These are phyloP conservation scores for Colletotrichum musae DNA, from an alignment of 2,329 filamentous ascomycete species.

Conservation along the genomic window DNA sequence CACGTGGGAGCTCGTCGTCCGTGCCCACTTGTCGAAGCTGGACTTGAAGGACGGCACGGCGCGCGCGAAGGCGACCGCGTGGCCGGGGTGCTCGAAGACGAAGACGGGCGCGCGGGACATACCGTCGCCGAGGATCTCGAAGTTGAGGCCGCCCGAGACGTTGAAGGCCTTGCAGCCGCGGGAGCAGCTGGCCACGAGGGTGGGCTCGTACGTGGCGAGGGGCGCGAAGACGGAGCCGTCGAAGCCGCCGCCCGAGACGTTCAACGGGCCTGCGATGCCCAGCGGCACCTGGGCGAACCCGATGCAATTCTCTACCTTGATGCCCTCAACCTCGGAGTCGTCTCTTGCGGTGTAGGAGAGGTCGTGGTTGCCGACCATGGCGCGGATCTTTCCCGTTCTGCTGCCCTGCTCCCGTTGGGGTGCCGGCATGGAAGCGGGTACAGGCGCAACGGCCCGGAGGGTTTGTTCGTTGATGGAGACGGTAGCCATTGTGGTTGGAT, in stretches of 20 bases:
- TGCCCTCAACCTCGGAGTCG: neutral
- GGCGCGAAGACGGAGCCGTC: neutral
- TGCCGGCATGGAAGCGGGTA: neutral
- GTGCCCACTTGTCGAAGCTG: conserved; percentile 10
- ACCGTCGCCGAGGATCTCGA: conserved; percentile 17
- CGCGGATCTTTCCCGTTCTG: conserved; percentile 1
- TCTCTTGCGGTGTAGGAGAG: conserved; percentile 4
- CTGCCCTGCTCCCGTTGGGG: conserved; percentile 5
- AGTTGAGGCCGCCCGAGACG: conserved; percentile 7
- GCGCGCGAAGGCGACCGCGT: conserved; percentile 14
- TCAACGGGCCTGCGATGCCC: conserved; percentile 10
- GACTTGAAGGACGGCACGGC: conserved; percentile 10
- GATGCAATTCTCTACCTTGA: conserved; percentile 18
- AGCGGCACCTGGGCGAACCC: conserved; percentile 13
- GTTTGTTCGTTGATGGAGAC: neutral
- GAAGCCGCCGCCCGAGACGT: neutral
- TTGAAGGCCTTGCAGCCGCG: conserved; percentile 27
- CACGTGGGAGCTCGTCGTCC: conserved; percentile 19
- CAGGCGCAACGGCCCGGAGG: neutral
- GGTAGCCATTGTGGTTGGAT: neutral
- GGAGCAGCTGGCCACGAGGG: conserved; percentile 20
- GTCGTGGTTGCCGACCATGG: conserved; percentile 1
- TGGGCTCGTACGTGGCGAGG: conserved; percentile 21
- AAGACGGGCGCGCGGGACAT: conserved; percentile 22
- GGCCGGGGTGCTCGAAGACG: conserved; percentile 9